These are phyloP conservation scores for Ramalina intermedia DNA, from an alignment of 495 filamentous ascomycete genomes.

Conservation along the genomic window DNA sequence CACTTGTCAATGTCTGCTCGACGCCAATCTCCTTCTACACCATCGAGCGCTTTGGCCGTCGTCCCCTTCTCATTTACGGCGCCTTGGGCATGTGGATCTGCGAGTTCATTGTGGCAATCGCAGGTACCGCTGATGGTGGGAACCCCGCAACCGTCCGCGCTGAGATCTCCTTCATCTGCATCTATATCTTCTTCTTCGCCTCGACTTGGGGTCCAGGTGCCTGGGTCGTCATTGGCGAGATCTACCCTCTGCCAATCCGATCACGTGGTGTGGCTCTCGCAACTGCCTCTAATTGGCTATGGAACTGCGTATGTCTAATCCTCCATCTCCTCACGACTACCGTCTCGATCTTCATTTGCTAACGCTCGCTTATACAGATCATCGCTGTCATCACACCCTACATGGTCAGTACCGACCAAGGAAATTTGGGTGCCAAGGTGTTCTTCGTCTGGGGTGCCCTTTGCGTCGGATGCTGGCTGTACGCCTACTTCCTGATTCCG, in stretches of 20 bases:
- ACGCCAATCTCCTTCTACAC: conserved; percentile 60
- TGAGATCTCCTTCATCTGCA: conserved; percentile 60
- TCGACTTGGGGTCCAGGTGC: conserved; percentile 65
- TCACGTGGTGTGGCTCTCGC: conserved; percentile 60
- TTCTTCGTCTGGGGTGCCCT: conserved; percentile 69
- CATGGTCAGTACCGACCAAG: conserved; percentile 47
- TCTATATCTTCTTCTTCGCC: conserved; percentile 79
- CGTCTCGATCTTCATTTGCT: not conserved
- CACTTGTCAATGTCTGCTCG: conserved; percentile 57
- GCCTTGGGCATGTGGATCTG: conserved; percentile 56
- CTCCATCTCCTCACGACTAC: not conserved
- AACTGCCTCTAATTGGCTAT: conserved; percentile 72
- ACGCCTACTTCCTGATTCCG: conserved; percentile 58
- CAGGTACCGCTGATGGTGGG: conserved; percentile 39
- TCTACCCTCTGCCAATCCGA: conserved; percentile 68
- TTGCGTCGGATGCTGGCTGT: conserved; percentile 47
- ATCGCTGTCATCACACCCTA: conserved; percentile 59
- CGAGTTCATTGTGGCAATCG: conserved; percentile 50
- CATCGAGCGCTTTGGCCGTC: conserved; percentile 54
- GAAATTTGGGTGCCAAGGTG: conserved; percentile 55
- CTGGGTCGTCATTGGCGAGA: conserved; percentile 73
- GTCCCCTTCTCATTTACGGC: conserved; percentile 51
- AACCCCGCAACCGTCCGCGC: conserved; percentile 31
- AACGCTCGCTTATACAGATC: conserved; percentile 18
- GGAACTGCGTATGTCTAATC: conserved; percentile 38